Base-by-base conservation (phyloP, 2,329 filamentous ascomycete genomes). In the Talaromyces atroroseus region DNA sequence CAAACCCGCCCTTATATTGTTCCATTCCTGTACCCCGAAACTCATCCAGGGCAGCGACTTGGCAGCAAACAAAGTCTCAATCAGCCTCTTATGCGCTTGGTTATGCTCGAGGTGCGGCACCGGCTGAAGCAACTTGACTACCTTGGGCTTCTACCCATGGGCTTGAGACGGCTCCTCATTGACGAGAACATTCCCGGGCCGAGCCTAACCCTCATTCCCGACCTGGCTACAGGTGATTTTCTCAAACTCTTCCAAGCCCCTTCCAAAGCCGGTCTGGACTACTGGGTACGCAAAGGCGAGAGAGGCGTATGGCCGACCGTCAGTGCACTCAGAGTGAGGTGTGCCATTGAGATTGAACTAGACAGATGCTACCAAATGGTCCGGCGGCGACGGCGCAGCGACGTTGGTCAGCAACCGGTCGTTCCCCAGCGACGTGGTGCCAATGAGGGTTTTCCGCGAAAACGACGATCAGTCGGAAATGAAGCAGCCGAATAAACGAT, bases 291-390 rank as follows among this genome's bases (percentile, higher is more conserved):
- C 32, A 81, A 87, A 54, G 92, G 92, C 1, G 92, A 97, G 73
- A 78, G 86, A 60, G 92, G 89, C 62, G 90, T 96, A 0, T 97
- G 92, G 92, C 92, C 92, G 0, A 89, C 90, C 2, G 84, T 96
- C 2, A 86, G 86, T 32, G 90, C 91, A 14, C 73, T 97, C 59
- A 87, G 87, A 64, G 86, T 95, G 6, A 78, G 92, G 6, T 94
- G 90, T 70, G 87, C 86, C 4, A 82, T 97, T 7, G 92, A 97
- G 71, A 87, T 91, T 55, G 91, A 95, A 68, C 78, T 97, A 11
- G 92, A 96, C 69, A 78, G 86, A 48, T 88, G 89, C 0, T 96
- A 95, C 70, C 89, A 95, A 71, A 77, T 87, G 57, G 87, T 92
- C 0, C 78, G 90, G 59, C 81, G 68, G 24, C 66, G 71, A 40